Evolutionary conservation across 176 grass and related monocot species (phyloP).

Genomic region (Juncus effusus): DNA sequence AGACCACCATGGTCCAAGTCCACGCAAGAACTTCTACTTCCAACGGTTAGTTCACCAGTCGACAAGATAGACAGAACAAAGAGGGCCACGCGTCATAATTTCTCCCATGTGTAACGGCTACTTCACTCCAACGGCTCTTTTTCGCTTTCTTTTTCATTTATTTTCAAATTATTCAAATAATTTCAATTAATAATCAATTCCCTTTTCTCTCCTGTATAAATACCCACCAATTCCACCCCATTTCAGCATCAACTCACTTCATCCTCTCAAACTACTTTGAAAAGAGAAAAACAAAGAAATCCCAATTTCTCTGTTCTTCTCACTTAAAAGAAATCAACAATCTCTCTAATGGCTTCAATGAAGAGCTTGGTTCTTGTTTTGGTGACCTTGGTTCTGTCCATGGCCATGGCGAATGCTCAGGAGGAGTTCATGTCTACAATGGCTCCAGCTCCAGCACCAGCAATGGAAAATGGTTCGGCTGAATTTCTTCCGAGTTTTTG

Average conservation of each 20-base stretch:
- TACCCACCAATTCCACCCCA: neutral
- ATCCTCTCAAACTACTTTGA: slow-evolving; percentile 9
- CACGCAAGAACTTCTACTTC: slow-evolving; percentile 21
- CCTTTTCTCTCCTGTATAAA: slow-evolving; percentile 33
- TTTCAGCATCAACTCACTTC: neutral
- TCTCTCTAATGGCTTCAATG: slow-evolving; percentile 36
- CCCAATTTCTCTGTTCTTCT: slow-evolving; percentile 14
- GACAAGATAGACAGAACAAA: neutral
- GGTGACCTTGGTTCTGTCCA: slow-evolving; percentile 8
- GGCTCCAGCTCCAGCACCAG: slow-evolving; percentile 37
- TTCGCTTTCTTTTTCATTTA: neutral
- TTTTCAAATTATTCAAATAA: slow-evolving; percentile 3
- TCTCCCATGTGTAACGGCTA: slow-evolving; percentile 42
- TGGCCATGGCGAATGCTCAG: neutral
- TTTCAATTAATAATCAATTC: neutral
- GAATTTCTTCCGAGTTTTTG: slow-evolving; percentile 33
- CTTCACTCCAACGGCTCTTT: slow-evolving; percentile 62
- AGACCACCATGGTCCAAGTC: slow-evolving; percentile 13
- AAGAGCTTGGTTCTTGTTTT: slow-evolving; percentile 38
- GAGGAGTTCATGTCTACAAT: slow-evolving; percentile 20
- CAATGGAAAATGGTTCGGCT: slow-evolving; percentile 19
- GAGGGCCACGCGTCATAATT: slow-evolving; percentile 10
- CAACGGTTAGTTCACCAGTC: slow-evolving; percentile 49
- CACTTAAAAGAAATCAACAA: neutral
- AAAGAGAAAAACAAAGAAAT: slow-evolving; percentile 22